Evolutionary conservation across 1,139 yeast species (phyloP).

Genomic region (Hemisphaericaspora lyxosophila): DNA sequence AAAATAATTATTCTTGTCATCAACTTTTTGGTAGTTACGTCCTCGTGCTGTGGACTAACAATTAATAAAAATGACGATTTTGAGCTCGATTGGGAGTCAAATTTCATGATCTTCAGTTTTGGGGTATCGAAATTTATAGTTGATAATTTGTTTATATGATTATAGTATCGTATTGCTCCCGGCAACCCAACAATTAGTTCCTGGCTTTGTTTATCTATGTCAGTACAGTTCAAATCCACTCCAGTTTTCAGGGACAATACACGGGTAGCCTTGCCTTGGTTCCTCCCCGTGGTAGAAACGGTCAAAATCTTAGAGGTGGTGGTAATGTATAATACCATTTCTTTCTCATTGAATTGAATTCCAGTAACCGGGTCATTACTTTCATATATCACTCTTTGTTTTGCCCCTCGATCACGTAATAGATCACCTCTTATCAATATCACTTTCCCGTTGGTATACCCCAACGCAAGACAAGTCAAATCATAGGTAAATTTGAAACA

Average conservation of each 20-base stretch:
- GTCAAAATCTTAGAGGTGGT: slow-evolving; percentile 72
- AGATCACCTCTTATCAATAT: slow-evolving; percentile 84
- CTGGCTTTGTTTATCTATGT: slow-evolving; percentile 33
- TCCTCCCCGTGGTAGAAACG: slow-evolving; percentile 76
- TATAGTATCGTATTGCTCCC: slow-evolving; percentile 54
- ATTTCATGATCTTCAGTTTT: slow-evolving; percentile 53
- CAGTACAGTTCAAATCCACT: slow-evolving; percentile 69
- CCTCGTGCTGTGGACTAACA: slow-evolving; percentile 48
- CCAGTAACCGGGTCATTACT: slow-evolving; percentile 80
- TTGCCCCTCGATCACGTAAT: slow-evolving; percentile 82
- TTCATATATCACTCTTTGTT: slow-evolving; percentile 77
- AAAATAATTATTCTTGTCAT: slow-evolving; percentile 58
- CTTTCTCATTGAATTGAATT: slow-evolving; percentile 53
- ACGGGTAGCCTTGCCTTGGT: slow-evolving; percentile 65
- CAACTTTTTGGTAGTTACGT: slow-evolving; percentile 18
- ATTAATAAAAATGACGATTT: slow-evolving; percentile 46
- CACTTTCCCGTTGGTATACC: slow-evolving; percentile 86
- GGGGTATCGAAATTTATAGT: slow-evolving; percentile 59
- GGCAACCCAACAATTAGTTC: slow-evolving; percentile 56
- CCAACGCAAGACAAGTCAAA: slow-evolving; percentile 69
- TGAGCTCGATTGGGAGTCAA: slow-evolving; percentile 27
- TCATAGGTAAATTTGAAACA: slow-evolving; percentile 58
- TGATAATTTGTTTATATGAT: slow-evolving; percentile 54
- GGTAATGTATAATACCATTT: slow-evolving; percentile 52
- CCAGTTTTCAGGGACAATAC: slow-evolving; percentile 65